Evolutionary conservation across 306 rosid species (phyloP).

Genomic region (Sicyos edulis): DNA sequence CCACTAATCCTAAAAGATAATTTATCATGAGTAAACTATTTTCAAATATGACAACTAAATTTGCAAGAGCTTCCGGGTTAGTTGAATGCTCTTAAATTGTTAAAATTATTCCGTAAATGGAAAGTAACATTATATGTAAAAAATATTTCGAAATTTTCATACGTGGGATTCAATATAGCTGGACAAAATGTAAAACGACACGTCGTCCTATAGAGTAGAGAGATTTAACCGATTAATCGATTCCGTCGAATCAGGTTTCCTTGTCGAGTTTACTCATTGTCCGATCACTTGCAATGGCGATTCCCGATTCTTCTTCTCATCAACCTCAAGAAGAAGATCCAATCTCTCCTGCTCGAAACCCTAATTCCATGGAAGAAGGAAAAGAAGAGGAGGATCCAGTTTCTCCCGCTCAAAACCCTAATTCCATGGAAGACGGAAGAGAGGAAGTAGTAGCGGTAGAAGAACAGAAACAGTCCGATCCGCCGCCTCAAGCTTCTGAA

Average conservation of each 20-base stretch:
- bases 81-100: too few species aligned
- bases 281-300: constrained; percentile 7
- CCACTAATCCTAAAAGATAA: too few species aligned
- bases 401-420: constrained; percentile 29
- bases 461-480: constrained; percentile 8
- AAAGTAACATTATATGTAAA: too few species aligned
- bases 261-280: too few species aligned
- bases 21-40: too few species aligned
- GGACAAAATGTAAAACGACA: too few species aligned
- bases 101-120: too few species aligned
- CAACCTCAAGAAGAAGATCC: constrained; percentile 6
- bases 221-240: background rate
- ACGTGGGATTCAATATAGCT: too few species aligned
- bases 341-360: constrained; percentile 25
- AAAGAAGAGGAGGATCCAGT: constrained; percentile 1
- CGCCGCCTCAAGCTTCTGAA: constrained; percentile 30
- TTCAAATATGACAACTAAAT: too few species aligned
- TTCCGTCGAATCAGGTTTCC: too few species aligned
- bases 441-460: background rate
- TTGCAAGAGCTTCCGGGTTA: too few species aligned
- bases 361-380: constrained; percentile 20
- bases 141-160: too few species aligned
- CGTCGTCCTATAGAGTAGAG: background rate
- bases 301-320: constrained; percentile 11
- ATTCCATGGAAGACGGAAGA: constrained; percentile 11